These are phyloP conservation scores for Ormosia semicastrata DNA, from an alignment of 306 rosid genomes.

Conservation along the genomic window DNA sequence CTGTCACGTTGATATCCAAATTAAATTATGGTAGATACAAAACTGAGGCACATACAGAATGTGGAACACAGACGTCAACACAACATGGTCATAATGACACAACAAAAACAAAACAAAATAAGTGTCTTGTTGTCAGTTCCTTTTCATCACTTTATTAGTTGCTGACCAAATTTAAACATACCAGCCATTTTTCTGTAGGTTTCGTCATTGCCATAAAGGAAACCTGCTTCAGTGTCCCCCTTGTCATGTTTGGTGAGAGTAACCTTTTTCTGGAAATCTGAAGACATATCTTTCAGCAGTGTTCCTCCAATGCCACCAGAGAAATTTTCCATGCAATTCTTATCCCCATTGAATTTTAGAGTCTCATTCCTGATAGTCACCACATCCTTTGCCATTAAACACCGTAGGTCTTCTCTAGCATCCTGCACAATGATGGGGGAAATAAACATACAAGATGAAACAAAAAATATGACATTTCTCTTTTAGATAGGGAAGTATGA, in stretches of 20 bases:
- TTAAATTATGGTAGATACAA: conserved; percentile 10
- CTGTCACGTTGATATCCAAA: conserved; percentile 49
- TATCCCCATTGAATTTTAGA: conserved; percentile 53
- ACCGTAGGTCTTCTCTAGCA: conserved; percentile 80
- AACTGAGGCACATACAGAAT: neutral
- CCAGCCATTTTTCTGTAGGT: conserved; percentile 60
- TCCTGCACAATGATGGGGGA: conserved; percentile 47
- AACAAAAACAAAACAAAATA: neutral
- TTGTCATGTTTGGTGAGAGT: conserved; percentile 67
- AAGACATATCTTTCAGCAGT: conserved; percentile 42
- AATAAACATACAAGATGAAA: conserved; percentile 18
- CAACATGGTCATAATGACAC: neutral
- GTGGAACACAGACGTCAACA: neutral
- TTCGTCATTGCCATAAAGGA: conserved; percentile 51
- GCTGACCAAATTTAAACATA: conserved; percentile 33
- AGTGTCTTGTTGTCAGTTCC: neutral
- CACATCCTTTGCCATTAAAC: conserved; percentile 85
- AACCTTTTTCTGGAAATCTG: conserved; percentile 93
- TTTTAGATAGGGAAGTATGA: conserved; percentile 4
- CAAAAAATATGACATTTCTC: conserved; percentile 8
- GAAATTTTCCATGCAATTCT: conserved; percentile 17
- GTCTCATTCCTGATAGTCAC: conserved; percentile 78
- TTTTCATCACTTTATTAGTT: neutral
- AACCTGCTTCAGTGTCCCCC: conserved; percentile 38
- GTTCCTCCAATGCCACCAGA: conserved; percentile 44